Evolutionary conservation across 2,329 filamentous ascomycete genomes (phyloP), one percentile per base, ranked within the genome.

Genomic region (Cladophialophora yegresii): DNA sequence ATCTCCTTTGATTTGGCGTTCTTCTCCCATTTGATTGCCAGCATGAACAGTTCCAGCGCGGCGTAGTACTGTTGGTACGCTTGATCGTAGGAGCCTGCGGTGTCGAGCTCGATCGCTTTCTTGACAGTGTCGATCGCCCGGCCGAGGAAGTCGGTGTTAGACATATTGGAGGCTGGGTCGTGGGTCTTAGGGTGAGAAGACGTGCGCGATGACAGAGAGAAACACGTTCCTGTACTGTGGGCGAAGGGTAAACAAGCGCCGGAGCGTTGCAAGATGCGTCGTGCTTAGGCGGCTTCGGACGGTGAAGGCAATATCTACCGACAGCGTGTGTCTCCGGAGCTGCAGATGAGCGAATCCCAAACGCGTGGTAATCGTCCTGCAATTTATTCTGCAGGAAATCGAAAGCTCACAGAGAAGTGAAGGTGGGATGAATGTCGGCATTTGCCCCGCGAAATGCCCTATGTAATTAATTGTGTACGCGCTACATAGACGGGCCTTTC

Each of bases 1-100:
- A 96, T 96, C 76, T 96, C 92, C 83, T 98, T 98, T 69, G 92
- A 93, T 73, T 93, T 93, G 69, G 90, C 88, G 81, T 97, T 98
- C 85, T 98, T 99, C 82, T 99, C 95, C 93, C 93, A 99, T 83
- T 99, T 99, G 66, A 99, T 85, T 36, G 95, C 95, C 67, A 98
- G 90, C 90, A 99, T 96, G 83, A 98, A 99, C 64, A 98, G 87
- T 80, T 99, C 93, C 72, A 99, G 90, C 58, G 93, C 89, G 71
- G 92, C 89, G 82, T 96, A 97, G 85, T 99, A 99, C 68, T 90
- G 85, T 76, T 96, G 91, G 78, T 98, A 98, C 62, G 95, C 95
- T 78, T 96, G 93, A 74, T 97, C 92, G 80, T 99, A 99, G 76
- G 98, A 92, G 76, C 92, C 93, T 53, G 91, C 90, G 71, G 93